These are phyloP conservation scores for Vanderwaltozyma polyspora DNA, from an alignment of 805 yeast species.

Conservation along the genomic window DNA sequence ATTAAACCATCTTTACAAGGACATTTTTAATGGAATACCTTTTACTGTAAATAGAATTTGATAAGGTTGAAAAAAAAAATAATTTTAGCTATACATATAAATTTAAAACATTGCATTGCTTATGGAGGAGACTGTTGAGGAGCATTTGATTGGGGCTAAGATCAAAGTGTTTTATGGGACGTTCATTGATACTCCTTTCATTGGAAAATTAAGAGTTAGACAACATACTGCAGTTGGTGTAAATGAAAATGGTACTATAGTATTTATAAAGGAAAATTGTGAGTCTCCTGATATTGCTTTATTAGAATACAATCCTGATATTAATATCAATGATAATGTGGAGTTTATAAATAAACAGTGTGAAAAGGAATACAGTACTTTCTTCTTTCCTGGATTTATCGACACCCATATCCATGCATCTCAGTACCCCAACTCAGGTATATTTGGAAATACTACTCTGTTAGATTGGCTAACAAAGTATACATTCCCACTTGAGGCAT, in stretches of 20 bases:
- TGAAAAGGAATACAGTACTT: slow-evolving; percentile 18
- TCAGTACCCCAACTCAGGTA: slow-evolving; percentile 70
- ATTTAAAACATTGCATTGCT: too few relatives aligned
- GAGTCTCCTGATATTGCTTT: slow-evolving; percentile 22
- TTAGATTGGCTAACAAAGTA: slow-evolving; percentile 81
- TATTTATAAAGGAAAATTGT: slow-evolving; percentile 19
- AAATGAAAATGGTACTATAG: slow-evolving; percentile 33
- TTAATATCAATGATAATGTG: slow-evolving; percentile 9
- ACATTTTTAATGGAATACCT: too few relatives aligned
- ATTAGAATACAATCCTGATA: slow-evolving; percentile 6
- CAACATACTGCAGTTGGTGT: slow-evolving; percentile 55
- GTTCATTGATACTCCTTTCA: slow-evolving; percentile 56
- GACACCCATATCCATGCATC: slow-evolving; percentile 83
- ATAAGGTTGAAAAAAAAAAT: too few relatives aligned
- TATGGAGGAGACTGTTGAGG: too few relatives aligned
- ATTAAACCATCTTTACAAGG: too few relatives aligned
- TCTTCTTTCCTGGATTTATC: slow-evolving; percentile 73
- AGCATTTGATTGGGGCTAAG: too few relatives aligned
- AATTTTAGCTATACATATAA: too few relatives aligned
- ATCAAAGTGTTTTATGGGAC: slow-evolving; percentile 55
- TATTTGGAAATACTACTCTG: slow-evolving; percentile 75
- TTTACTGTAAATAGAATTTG: too few relatives aligned
- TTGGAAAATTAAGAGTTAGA: slow-evolving; percentile 47
- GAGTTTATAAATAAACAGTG: slow-evolving; percentile 21
- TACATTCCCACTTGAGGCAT: slow-evolving; percentile 81